phyloP scores from a whole-genome alignment of 768 basidiomycete species.

The Rhodocollybia butyracea region DNA sequence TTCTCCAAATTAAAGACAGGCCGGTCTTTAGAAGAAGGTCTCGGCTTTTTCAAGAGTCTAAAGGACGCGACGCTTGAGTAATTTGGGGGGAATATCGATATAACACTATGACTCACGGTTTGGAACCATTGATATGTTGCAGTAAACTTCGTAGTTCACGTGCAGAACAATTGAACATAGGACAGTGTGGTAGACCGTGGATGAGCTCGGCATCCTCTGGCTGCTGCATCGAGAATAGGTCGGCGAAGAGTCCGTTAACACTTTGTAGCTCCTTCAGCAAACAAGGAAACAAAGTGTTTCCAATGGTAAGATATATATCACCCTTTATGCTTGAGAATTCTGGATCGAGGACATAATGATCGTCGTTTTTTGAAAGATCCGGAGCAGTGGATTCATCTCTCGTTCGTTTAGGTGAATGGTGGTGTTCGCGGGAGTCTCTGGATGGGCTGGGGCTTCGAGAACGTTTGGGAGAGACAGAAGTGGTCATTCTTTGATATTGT shows the following conservation, averaged over 20 bases:
- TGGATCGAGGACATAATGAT: slow-evolving; percentile 11
- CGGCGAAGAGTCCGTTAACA: slow-evolving; percentile 16
- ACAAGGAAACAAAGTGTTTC: slow-evolving; percentile 18
- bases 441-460: neutral
- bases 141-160: slow-evolving; percentile 13
- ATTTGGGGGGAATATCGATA: neutral
- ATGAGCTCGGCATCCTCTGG: slow-evolving; percentile 13
- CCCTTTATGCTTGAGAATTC: slow-evolving; percentile 20
- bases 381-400: neutral
- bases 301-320: slow-evolving; percentile 19
- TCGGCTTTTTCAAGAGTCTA: too few species aligned
- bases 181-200: slow-evolving; percentile 12
- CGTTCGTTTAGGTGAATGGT: neutral
- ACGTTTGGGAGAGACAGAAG: neutral
- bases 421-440: neutral
- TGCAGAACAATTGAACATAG: slow-evolving; percentile 11
- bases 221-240: slow-evolving; percentile 15
- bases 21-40: neutral
- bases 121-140: slow-evolving; percentile 10
- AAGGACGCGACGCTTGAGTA: neutral
- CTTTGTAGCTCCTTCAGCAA: slow-evolving; percentile 12
- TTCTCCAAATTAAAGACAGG: neutral
- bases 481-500: neutral
- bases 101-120: neutral
- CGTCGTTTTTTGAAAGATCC: neutral